Conservation (phyloP, 768 basidiomycete genomes). For the Hemileccinum rubropunctum region DNA sequence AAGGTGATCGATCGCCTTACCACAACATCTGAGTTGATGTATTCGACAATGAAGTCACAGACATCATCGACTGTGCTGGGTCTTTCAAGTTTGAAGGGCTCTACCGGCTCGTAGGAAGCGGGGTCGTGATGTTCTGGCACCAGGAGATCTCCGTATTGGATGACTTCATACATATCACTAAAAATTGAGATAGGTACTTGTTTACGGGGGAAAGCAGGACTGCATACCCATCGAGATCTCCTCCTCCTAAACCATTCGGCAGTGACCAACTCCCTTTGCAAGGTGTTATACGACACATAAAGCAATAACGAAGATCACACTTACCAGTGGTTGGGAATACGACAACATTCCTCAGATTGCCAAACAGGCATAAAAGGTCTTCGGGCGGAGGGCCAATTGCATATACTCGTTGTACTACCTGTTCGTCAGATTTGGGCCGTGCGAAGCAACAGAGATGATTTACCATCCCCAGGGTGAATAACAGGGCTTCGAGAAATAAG, state of each 20-base stretch:
- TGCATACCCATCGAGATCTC: constrained; percentile 75
- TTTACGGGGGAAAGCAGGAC: not conserved
- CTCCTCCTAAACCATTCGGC: constrained; percentile 68
- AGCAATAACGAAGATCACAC: constrained; percentile 12
- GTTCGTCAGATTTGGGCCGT: constrained; percentile 1
- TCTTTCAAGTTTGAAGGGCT: constrained; percentile 37
- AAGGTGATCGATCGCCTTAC: constrained; percentile 41
- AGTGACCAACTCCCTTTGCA: constrained; percentile 55
- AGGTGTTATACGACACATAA: not conserved
- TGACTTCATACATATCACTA: constrained; percentile 68
- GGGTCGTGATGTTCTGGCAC: constrained; percentile 49
- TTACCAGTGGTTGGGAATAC: constrained; percentile 65
- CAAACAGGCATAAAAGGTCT: constrained; percentile 53
- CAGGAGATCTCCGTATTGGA: constrained; percentile 52
- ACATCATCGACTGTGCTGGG: constrained; percentile 66
- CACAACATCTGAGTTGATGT: constrained; percentile 79
- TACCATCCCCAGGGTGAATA: constrained; percentile 74
- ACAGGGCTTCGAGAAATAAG: constrained; percentile 72
- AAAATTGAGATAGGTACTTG: not conserved
- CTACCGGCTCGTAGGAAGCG: constrained; percentile 46
- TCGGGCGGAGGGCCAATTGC: constrained; percentile 70
- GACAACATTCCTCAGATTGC: constrained; percentile 64
- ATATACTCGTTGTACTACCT: constrained; percentile 61
- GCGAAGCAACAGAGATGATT: constrained; percentile 4
- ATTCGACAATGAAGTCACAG: constrained; percentile 79